A percentile compares a stretch with the other conserved stretches of the same genome.
These are phyloP conservation scores for Quercus glauca DNA, from an alignment of 306 rosid genomes.

Conservation along the genomic window DNA sequence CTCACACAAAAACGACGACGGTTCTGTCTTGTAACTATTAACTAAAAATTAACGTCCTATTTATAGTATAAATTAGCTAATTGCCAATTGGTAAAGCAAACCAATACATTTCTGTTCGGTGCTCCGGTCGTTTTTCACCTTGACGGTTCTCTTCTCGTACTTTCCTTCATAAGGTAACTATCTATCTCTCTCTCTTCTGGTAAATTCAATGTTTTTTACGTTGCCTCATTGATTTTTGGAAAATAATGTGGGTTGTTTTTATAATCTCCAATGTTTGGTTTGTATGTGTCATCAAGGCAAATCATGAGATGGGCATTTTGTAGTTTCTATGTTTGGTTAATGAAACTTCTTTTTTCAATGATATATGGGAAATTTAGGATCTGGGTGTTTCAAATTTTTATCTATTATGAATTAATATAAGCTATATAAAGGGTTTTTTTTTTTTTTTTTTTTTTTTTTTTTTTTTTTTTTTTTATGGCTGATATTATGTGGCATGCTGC, in stretches of 20 bases:
- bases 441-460: no score
- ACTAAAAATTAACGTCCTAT: background rate
- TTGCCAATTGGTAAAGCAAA: background rate
- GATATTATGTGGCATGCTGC: background rate
- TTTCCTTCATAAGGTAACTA: conserved; percentile 1
- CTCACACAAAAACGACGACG: background rate
- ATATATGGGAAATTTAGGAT: conserved; percentile 1
- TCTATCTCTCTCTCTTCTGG: background rate
- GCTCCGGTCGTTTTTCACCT: background rate
- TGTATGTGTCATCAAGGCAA: background rate
- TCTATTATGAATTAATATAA: background rate
- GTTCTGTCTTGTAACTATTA: background rate
- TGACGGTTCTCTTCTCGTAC: background rate
- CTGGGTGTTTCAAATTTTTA: background rate
- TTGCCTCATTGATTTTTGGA: background rate
- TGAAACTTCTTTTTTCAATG: background rate
- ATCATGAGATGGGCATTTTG: background rate
- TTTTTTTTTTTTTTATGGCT: background rate
- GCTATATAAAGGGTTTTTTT: background rate
- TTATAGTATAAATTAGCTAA: background rate
- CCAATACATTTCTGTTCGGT: background rate
- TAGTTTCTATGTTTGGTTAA: conserved; percentile 2
- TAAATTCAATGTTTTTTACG: background rate
- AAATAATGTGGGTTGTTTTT: background rate
- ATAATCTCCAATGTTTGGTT: background rate